Conservation (phyloP, 2,329 filamentous ascomycete species). For the Aureobasidium namibiae region DNA sequence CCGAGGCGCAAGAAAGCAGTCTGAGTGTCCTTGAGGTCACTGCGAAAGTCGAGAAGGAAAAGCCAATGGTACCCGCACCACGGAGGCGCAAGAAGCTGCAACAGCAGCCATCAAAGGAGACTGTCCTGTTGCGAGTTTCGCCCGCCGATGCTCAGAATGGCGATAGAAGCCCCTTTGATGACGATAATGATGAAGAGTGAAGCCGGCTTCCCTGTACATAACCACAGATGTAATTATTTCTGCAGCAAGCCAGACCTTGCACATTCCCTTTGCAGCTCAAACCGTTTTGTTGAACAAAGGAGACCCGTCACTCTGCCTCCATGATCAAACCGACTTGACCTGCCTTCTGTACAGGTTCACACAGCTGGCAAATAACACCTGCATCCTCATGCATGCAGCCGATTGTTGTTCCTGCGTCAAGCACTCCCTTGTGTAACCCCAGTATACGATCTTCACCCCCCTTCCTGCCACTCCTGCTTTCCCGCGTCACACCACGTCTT, state of each 20-base stretch:
- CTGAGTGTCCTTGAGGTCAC: slow-evolving; percentile 66
- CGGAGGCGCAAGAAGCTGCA: slow-evolving; percentile 46
- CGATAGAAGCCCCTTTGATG: slow-evolving; percentile 18
- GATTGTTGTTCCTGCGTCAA: neutral
- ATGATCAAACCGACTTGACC: neutral
- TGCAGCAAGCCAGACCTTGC: neutral
- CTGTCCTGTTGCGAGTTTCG: slow-evolving; percentile 13
- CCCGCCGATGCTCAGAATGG: slow-evolving; percentile 12
- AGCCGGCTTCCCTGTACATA: neutral
- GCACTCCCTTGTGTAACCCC: neutral
- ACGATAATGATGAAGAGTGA: slow-evolving; percentile 15
- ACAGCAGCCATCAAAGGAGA: slow-evolving; percentile 17
- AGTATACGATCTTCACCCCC: neutral
- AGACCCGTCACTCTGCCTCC: neutral
- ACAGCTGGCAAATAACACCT: neutral
- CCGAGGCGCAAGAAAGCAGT: slow-evolving; percentile 60
- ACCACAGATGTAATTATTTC: neutral
- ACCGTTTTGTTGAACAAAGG: neutral
- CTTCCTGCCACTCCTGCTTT: neutral
- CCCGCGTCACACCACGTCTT: neutral
- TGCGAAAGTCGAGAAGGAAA: slow-evolving; percentile 65
- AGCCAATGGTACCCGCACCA: slow-evolving; percentile 73
- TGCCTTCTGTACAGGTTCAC: neutral
- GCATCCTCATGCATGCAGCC: neutral
- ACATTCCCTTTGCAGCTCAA: slow-evolving; percentile 1